Conservation (phyloP, 2,329 filamentous ascomycete species). For the Ophiostoma sp. region DNA sequence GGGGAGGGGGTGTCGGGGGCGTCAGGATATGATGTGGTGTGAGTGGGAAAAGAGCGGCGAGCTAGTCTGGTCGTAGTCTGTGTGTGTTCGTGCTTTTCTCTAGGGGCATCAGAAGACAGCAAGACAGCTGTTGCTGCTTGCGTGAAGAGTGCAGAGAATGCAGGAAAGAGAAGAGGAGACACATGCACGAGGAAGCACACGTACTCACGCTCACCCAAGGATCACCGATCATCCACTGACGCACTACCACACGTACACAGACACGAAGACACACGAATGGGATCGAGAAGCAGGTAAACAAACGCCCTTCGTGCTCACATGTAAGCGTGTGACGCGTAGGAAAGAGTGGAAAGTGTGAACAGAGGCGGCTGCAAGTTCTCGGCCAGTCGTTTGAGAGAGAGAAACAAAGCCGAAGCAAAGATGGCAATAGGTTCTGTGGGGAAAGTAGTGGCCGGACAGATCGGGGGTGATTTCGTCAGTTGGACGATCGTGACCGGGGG, state of each 20-base stretch:
- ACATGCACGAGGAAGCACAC: slow-evolving; percentile 10
- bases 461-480: neutral
- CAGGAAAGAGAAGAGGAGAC: neutral
- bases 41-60: slow-evolving; percentile 4
- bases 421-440: neutral
- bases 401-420: neutral
- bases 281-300: slow-evolving; percentile 1
- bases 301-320: neutral
- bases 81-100: neutral
- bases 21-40: slow-evolving; percentile 16
- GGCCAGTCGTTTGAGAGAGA: slow-evolving; percentile 13
- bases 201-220: neutral
- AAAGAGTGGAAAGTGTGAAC: slow-evolving; percentile 5
- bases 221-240: slow-evolving; percentile 1
- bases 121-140: neutral
- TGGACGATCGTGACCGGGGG: neutral
- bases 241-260: slow-evolving; percentile 5
- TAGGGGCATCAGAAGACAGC: neutral
- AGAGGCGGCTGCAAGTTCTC: neutral
- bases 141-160: neutral
- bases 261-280: neutral
- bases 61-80: neutral
- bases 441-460: neutral
- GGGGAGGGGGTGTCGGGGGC: neutral
- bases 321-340: neutral